Percentiles rank a stretch among this genome's conserved stretches.
phyloP scores from a whole-genome alignment of 768 basidiomycete species.

The Lactifluus subvellereus region DNA sequence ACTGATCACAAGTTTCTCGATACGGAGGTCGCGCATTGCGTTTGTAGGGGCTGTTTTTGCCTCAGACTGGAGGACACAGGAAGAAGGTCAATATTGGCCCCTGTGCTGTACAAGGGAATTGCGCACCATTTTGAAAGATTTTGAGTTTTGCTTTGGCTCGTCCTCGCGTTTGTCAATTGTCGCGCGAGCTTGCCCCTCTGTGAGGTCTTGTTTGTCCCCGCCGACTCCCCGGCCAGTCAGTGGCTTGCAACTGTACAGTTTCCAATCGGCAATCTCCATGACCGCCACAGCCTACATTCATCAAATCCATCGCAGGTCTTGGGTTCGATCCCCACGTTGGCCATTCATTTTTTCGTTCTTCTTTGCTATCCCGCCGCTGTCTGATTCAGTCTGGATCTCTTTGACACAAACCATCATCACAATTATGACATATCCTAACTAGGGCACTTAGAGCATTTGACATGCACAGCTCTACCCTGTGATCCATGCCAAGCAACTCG shows the following conservation, averaged over 20 bases:
- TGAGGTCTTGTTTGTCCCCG: no score
- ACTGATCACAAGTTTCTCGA: slow-evolving; percentile 13
- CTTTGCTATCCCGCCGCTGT: neutral
- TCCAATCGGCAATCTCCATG: neutral
- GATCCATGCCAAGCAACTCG: neutral
- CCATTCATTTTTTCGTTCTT: slow-evolving; percentile 9
- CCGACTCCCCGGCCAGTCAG: neutral
- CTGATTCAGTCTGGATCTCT: no score
- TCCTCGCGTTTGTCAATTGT: neutral
- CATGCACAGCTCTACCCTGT: neutral
- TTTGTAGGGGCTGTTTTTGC: slow-evolving; percentile 84
- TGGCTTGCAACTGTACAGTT: slow-evolving; percentile 8
- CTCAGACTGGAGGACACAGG: slow-evolving; percentile 54
- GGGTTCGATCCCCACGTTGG: slow-evolving; percentile 31
- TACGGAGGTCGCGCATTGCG: slow-evolving; percentile 36
- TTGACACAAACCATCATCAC: no score
- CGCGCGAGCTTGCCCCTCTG: neutral
- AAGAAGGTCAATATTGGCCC: neutral
- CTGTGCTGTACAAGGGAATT: neutral
- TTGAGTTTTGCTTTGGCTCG: neutral
- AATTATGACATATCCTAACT: neutral
- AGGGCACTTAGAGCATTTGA: neutral
- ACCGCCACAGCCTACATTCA: neutral
- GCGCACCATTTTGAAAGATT: slow-evolving; percentile 10
- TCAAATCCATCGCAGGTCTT: slow-evolving; percentile 26